Base-by-base conservation (phyloP, 2,329 filamentous ascomycete genomes). In the Xylaria sp. region DNA sequence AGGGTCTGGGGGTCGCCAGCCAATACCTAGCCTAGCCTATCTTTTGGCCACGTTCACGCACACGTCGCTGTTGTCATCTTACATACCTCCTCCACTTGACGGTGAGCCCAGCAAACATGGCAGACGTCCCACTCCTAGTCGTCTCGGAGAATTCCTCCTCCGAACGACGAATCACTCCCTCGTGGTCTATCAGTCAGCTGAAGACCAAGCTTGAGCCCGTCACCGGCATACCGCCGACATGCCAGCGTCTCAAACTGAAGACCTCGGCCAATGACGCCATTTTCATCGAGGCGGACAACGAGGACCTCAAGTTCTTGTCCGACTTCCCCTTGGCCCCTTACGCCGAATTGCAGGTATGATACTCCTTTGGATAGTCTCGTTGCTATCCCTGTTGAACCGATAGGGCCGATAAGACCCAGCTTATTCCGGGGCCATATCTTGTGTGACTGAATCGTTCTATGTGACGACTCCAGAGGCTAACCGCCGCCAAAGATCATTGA, bases 171-270 rank as follows among this genome's bases (percentile, higher is more conserved):
- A 90, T 98, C 79, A 95, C 93, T 30, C 95, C 95, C 15, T 91
- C 94, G 73, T 99, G 96, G 96, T 91, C 91, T 69, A 91, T 99
- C 77, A 85, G 87, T 63, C 90, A 93, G 75, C 86, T 98, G 75
- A 97, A 95, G 83, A 82, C 86, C 61, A 97, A 96, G 80, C 89
- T 99, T 60, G 95, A 98, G 81, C 91, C 93, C 69, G 90, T 98
- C 81, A 98, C 95, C 1, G 96, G 96, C 69, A 90, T 98, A 43
- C 95, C 96, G 18, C 92, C 94, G 12, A 87, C 86, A 34, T 89
- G 86, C 68, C 96, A 98, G 80, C 88, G 85, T 70, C 86, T 99
- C 69, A 89, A 85, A 34, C 84, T 97, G 77, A 92, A 90, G 78
- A 83, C 89, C 18, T 84, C 86, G 39, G 81, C 83, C 65, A 85